Conservation (phyloP, 805 yeast genomes). For the Wickerhamiella musiphila region DNA sequence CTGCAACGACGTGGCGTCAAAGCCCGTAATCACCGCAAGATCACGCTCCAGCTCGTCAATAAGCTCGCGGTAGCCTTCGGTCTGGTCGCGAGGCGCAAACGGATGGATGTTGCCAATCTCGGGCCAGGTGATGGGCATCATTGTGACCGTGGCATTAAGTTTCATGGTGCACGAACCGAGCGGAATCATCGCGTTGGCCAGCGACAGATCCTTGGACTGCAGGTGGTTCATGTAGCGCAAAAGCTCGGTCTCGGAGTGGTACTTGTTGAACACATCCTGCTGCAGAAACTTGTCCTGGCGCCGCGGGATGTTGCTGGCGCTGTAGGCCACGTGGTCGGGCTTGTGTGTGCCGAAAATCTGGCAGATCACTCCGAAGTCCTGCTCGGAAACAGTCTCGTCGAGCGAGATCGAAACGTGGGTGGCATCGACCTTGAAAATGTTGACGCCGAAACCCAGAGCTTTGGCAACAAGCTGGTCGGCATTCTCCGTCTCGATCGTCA, state of each 20-base stretch:
- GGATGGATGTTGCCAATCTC: constrained; percentile 83
- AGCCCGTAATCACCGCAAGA: constrained; percentile 82
- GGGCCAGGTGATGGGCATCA: constrained; percentile 90
- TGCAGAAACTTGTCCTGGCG: constrained; percentile 27
- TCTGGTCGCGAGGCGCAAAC: constrained; percentile 78
- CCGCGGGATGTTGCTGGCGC: constrained; percentile 23
- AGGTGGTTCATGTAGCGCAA: constrained; percentile 73
- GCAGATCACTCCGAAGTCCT: constrained; percentile 42
- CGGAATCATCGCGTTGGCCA: constrained; percentile 95
- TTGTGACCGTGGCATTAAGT: constrained; percentile 84
- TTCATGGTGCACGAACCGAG: constrained; percentile 98
- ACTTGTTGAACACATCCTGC: constrained; percentile 64
- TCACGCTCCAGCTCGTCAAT: constrained; percentile 66
- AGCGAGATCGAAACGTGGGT: constrained; percentile 54
- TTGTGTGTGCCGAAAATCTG: constrained; percentile 38
- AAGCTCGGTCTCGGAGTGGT: constrained; percentile 92
- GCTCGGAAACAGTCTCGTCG: constrained; percentile 68
- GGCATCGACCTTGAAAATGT: constrained; percentile 52
- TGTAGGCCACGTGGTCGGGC: constrained; percentile 11
- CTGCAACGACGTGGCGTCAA: constrained; percentile 76
- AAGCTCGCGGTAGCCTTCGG: constrained; percentile 67
- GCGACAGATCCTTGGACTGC: constrained; percentile 76
- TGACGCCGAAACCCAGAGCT: constrained; percentile 55
- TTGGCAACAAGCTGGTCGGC: constrained; percentile 38
- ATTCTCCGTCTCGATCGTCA: constrained; percentile 36